Base-by-base conservation (phyloP, 805 yeast species). In the Myxozyma monticola region DNA sequence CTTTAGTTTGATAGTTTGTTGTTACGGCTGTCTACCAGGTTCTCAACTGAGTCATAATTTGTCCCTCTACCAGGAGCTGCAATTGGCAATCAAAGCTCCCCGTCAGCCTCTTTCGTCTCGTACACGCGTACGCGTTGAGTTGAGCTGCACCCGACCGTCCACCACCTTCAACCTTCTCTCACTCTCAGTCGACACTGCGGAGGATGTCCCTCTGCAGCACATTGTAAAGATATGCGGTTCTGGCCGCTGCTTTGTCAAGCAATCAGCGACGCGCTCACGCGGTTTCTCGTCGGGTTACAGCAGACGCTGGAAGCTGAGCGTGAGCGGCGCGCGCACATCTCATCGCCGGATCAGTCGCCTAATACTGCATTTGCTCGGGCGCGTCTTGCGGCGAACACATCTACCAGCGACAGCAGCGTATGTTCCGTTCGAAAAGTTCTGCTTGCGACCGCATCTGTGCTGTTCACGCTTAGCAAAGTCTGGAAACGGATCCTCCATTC, bases 401-500 rank as follows among this genome's bases (percentile, higher is more conserved):
- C 41, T 2, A 12, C 14, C 15, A 17, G 41, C 14, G 41, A 29
- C 2, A 26, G 28, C 2, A 18, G 28, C 14, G 41, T 26, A 12
- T 30, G 6, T n/a, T 14, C 6, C 34, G 14, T 8, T 30, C 34
- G 34, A 9, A n/a, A 30, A 9, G n/a, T 6, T 6, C 6, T 8
- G 8, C 17, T 9, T 30, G n/a, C 5, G 4, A 5, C 21, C 15
- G 41, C 47, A 2, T 30, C 22, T 12, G 21, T 39, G 8, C 29
- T 26, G 17, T 10, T 50, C 21, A 14, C 48, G 10, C 46, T 34
- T 10, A 47, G 47, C 45, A 37, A 35, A 18, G 24, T 40, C 7
- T 42, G 47, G 41, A 57, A 57, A 37, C 21, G 42, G 26, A 10
- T 56, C 4, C 26, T 52, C 22, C 55, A 43, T 25, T 20, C 31